These are phyloP conservation scores for Recurvomyces mirabilis DNA, from an alignment of 495 filamentous ascomycete species.

Conservation along the genomic window DNA sequence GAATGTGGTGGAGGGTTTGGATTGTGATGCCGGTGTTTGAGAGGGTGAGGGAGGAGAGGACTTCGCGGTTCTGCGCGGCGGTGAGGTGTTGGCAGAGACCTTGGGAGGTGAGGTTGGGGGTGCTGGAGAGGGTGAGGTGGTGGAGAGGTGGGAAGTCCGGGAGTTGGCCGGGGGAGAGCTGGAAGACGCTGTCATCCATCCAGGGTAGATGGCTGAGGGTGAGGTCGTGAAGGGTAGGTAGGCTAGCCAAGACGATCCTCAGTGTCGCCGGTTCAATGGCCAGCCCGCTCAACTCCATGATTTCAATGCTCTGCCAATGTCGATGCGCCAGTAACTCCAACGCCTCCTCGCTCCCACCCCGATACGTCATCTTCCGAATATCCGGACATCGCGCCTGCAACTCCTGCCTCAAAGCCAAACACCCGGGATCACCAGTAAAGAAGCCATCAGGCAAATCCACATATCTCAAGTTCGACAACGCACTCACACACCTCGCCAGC, in stretches of 20 bases:
- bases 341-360: constrained; percentile 62
- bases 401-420: constrained; percentile 65
- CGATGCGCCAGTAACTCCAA: constrained; percentile 54
- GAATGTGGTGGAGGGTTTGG: constrained; percentile 49
- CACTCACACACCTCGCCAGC: constrained; percentile 73
- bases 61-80: constrained; percentile 32
- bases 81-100: constrained; percentile 56
- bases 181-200: constrained; percentile 67
- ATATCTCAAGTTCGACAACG: constrained; percentile 74
- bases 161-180: constrained; percentile 40
- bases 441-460: constrained; percentile 85
- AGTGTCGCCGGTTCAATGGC: constrained; percentile 61
- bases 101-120: constrained; percentile 54
- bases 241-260: constrained; percentile 54
- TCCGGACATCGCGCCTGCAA: constrained; percentile 72
- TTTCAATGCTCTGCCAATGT: constrained; percentile 69
- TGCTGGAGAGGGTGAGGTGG: constrained; percentile 55
- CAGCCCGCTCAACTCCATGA: constrained; percentile 61
- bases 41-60: constrained; percentile 51
- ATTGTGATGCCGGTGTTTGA: constrained; percentile 55
- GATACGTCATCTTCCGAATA: constrained; percentile 79
- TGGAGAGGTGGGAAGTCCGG: constrained; percentile 60
- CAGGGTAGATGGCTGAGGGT: constrained; percentile 55
- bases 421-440: constrained; percentile 65
- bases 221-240: constrained; percentile 57